phyloP scores from a whole-genome alignment of 1,284 basidiomycete species.

The Ceratobasidium sp. region DNA sequence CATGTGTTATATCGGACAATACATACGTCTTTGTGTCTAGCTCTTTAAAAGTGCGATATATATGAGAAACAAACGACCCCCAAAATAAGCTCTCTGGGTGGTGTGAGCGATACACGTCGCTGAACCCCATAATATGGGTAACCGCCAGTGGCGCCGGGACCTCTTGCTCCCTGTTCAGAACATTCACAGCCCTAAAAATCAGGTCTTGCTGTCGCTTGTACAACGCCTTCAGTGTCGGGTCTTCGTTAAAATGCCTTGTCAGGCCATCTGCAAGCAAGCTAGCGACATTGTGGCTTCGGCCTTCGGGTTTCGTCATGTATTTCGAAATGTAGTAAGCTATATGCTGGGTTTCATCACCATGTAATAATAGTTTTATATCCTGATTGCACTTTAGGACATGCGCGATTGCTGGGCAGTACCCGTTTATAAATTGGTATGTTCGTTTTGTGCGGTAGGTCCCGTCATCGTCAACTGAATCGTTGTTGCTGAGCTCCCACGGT shows the following conservation, averaged over 20 bases:
- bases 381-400: constrained; percentile 54
- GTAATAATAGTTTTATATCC: constrained; percentile 53
- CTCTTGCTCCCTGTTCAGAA: not conserved
- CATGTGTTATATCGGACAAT: not conserved
- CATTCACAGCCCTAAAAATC: not conserved
- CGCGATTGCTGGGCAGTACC: constrained; percentile 52
- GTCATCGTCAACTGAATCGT: constrained; percentile 50
- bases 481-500: constrained; percentile 52
- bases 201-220: not conserved
- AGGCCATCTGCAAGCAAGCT: constrained; percentile 34
- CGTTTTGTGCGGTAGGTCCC: constrained; percentile 40
- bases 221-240: not conserved
- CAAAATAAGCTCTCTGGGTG: not conserved
- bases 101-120: not conserved
- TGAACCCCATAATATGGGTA: not conserved
- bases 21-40: not conserved
- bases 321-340: constrained; percentile 42
- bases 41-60: not conserved
- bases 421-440: constrained; percentile 52
- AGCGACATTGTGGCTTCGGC: constrained; percentile 50
- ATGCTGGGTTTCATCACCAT: constrained; percentile 24
- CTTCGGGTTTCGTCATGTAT: constrained; percentile 53
- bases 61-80: not conserved
- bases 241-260: not conserved
- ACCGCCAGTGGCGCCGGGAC: not conserved